Conservation (phyloP, 345 rosid genomes). For the Tarenaya hassleriana region DNA sequence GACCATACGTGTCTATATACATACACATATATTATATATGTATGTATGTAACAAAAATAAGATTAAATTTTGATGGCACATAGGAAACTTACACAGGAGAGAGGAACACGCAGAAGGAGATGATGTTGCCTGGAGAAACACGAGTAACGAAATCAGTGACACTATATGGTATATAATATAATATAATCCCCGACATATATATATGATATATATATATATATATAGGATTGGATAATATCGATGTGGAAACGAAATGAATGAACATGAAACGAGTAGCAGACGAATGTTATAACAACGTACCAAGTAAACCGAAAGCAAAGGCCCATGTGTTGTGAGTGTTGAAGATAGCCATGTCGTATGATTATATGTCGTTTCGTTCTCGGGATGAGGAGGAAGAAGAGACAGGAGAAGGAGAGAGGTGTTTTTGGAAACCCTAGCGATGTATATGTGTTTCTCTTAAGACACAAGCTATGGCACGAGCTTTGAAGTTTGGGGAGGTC, state of each 20-base stretch:
- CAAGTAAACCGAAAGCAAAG: constrained; percentile 30
- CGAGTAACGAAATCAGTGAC: not conserved
- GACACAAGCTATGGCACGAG: constrained; percentile 24
- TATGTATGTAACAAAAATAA: not conserved
- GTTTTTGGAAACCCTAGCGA: constrained; percentile 7
- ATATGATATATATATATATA: no score
- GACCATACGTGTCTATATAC: not conserved
- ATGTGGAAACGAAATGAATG: no score
- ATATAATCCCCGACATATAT: no score
- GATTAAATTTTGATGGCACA: not conserved
- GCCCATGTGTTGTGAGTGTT: constrained; percentile 31
- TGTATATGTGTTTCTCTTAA: constrained; percentile 22
- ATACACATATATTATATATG: not conserved
- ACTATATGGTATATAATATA: no score
- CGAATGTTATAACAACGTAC: no score
- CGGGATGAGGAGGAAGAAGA: constrained; percentile 22
- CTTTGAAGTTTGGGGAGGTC: constrained; percentile 24
- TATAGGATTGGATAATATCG: no score
- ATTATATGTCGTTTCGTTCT: not conserved
- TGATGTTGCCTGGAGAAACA: constrained; percentile 45
- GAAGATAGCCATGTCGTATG: constrained; percentile 24
- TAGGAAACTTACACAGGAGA: constrained; percentile 57
- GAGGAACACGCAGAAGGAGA: constrained; percentile 52
- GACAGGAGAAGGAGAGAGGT: no score
- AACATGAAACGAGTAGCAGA: no score